These are phyloP conservation scores for Phytophthora brassicae DNA, from an alignment of 352 stramenopile species.

Conservation along the genomic window DNA sequence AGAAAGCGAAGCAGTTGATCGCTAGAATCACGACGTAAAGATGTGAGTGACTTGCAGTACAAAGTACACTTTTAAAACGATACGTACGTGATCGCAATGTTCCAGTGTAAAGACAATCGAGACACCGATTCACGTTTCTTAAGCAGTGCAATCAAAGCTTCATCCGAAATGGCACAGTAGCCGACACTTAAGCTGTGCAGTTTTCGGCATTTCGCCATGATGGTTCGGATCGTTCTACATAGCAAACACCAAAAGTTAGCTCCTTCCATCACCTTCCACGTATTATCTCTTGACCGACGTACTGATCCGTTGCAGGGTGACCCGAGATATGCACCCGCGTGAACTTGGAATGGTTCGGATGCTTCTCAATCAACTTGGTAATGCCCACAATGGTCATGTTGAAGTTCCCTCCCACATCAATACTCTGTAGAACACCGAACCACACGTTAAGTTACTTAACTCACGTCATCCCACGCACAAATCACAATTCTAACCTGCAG, in stretches of 20 bases:
- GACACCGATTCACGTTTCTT: slow-evolving; percentile 82
- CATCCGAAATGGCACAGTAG: slow-evolving; percentile 86
- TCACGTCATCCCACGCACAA: background rate
- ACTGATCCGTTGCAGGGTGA: slow-evolving; percentile 84
- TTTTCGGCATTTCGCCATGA: slow-evolving; percentile 90
- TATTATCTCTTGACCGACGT: slow-evolving; percentile 4
- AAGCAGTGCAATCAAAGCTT: slow-evolving; percentile 83
- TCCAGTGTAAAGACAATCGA: slow-evolving; percentile 83
- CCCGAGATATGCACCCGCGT: slow-evolving; percentile 84
- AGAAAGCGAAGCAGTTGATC: slow-evolving; percentile 84
- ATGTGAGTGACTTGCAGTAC: slow-evolving; percentile 1
- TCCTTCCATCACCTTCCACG: background rate
- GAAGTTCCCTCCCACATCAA: slow-evolving; percentile 87
- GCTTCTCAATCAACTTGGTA: slow-evolving; percentile 88
- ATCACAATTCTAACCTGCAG: slow-evolving; percentile 53
- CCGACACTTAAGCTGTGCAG: slow-evolving; percentile 85
- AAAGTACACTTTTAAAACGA: background rate
- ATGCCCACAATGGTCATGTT: slow-evolving; percentile 89
- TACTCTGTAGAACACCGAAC: slow-evolving; percentile 46
- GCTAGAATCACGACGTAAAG: slow-evolving; percentile 29
- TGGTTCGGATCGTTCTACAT: slow-evolving; percentile 77
- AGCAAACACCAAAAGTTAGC: background rate
- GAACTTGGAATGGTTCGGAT: slow-evolving; percentile 90
- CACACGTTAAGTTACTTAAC: background rate
- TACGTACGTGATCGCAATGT: slow-evolving; percentile 85